A percentile compares a stretch with the other conserved stretches of the same genome.
These are phyloP conservation scores for Amanita rubescens DNA, from an alignment of 768 basidiomycete genomes.

Conservation along the genomic window DNA sequence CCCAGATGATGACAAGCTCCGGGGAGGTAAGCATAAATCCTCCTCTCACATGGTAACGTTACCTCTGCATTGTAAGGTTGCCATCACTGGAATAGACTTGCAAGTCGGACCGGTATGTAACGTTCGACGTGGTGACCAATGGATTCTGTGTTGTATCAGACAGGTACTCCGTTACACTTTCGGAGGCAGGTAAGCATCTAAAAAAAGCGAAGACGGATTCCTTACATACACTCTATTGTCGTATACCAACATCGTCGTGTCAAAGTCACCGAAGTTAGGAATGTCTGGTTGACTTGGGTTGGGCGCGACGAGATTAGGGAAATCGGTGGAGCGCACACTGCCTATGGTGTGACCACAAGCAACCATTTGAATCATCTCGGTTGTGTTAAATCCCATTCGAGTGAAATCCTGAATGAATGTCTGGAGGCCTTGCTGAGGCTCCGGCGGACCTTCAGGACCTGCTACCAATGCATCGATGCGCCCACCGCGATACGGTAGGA, in stretches of 20 bases:
- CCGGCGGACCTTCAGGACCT: slow-evolving; percentile 33
- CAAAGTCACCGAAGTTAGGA: slow-evolving; percentile 30
- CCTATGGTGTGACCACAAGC: slow-evolving; percentile 48
- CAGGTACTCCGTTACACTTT: slow-evolving; percentile 33
- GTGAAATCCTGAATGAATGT: slow-evolving; percentile 33
- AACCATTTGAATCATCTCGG: slow-evolving; percentile 45
- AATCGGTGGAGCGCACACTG: slow-evolving; percentile 38
- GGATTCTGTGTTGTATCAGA: slow-evolving; percentile 31
- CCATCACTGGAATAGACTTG: slow-evolving; percentile 32
- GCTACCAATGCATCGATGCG: slow-evolving; percentile 33
- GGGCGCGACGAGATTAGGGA: slow-evolving; percentile 35
- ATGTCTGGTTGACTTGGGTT: slow-evolving; percentile 16
- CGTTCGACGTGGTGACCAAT: slow-evolving; percentile 27
- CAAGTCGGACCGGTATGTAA: slow-evolving; percentile 30
- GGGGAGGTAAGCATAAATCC: not conserved
- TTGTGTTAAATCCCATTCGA: slow-evolving; percentile 33
- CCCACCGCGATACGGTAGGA: slow-evolving; percentile 34
- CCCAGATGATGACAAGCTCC: slow-evolving; percentile 24
- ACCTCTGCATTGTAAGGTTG: slow-evolving; percentile 35
- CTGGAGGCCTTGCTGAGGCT: slow-evolving; percentile 33
- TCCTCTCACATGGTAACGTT: not conserved
- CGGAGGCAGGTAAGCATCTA: not conserved
- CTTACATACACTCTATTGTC: slow-evolving; percentile 34
- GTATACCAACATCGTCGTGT: slow-evolving; percentile 29
- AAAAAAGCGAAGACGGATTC: not conserved